Evolutionary conservation across 495 filamentous ascomycete species (phyloP).

Genomic region (Xylaria curta): DNA sequence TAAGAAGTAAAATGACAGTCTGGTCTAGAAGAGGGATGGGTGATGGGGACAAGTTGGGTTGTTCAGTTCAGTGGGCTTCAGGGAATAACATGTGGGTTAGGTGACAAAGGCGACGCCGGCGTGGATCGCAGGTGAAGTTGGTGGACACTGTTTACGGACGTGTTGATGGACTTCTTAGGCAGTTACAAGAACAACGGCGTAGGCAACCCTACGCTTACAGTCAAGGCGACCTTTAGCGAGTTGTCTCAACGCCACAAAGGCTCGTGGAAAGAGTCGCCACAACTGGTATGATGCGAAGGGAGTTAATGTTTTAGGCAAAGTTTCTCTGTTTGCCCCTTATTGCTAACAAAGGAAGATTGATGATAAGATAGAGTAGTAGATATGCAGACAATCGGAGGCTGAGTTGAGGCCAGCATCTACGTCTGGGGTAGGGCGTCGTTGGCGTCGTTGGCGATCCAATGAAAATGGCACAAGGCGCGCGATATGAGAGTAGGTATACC

Average conservation of each 20-base stretch:
- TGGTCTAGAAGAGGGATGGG: background rate
- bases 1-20: conserved; percentile 28
- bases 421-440: conserved; percentile 19
- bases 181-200: no score
- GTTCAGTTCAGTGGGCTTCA: conserved; percentile 4
- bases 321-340: conserved; percentile 16
- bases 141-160: background rate
- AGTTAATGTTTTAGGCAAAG: background rate
- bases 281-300: background rate
- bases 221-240: conserved; percentile 3
- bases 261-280: conserved; percentile 7
- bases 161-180: background rate
- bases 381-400: conserved; percentile 18
- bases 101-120: conserved; percentile 21
- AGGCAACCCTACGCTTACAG: no score
- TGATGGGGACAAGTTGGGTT: conserved; percentile 6
- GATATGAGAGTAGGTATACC: conserved; percentile 6
- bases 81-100: conserved; percentile 25
- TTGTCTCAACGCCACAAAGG: conserved; percentile 20
- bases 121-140: conserved; percentile 18
- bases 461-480: background rate
- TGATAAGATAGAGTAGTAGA: conserved; percentile 5
- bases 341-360: background rate
- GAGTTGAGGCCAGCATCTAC: conserved; percentile 24
- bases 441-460: background rate